These are phyloP conservation scores for Leucaena leucocephala DNA, from an alignment of 306 rosid genomes.

Conservation along the genomic window DNA sequence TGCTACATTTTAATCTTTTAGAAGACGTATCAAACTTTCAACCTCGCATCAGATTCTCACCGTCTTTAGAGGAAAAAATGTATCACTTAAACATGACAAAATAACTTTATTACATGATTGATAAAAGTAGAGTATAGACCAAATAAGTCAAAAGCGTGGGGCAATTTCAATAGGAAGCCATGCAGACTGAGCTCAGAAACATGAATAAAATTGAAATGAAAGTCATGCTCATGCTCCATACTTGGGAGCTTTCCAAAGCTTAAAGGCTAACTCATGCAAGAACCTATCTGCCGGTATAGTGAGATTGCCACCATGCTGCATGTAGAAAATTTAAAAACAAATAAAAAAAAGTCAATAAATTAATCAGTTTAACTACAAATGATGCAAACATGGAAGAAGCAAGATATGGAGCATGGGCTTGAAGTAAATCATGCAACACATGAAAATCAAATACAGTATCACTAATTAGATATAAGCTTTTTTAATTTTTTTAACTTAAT, in stretches of 20 bases:
- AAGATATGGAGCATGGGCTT: not conserved
- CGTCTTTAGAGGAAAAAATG: not conserved
- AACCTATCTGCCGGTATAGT: constrained; percentile 92
- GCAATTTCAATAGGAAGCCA: constrained; percentile 13
- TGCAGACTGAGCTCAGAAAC: constrained; percentile 12
- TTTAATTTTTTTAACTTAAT: not conserved
- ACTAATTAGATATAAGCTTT: constrained; percentile 7
- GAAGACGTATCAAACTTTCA: not conserved
- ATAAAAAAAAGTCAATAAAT: not conserved
- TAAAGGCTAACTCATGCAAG: constrained; percentile 92
- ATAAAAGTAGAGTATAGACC: not conserved
- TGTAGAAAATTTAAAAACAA: constrained; percentile 10
- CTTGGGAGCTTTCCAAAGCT: constrained; percentile 97
- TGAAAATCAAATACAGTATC: constrained; percentile 20
- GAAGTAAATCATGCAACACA: constrained; percentile 24
- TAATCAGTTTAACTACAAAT: not conserved
- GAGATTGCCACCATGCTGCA: constrained; percentile 81
- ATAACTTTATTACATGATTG: not conserved
- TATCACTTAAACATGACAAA: not conserved
- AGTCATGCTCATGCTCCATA: constrained; percentile 96
- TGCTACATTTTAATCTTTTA: not conserved
- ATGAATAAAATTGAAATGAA: not conserved
- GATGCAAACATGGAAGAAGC: not conserved
- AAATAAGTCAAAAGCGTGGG: not conserved
- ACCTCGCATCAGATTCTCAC: not conserved